Conservation (phyloP, 169 alveolate genomes). For the Perkinsus olseni region DNA sequence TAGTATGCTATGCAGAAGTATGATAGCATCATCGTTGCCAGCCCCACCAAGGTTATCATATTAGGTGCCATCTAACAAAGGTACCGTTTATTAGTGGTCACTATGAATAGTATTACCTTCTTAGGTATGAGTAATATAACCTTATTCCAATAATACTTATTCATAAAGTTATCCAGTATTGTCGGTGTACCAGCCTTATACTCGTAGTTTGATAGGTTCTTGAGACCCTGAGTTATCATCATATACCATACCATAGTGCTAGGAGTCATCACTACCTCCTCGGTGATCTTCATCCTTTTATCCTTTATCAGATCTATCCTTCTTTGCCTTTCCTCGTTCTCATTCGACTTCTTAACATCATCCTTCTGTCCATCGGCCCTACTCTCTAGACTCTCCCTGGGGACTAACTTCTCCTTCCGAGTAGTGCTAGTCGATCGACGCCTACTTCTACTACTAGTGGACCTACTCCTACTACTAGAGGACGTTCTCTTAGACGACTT, state of each 20-base stretch:
- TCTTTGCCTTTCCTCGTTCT: neutral
- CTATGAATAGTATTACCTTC: neutral
- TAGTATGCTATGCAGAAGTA: conserved; percentile 22
- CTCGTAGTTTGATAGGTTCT: conserved; percentile 1
- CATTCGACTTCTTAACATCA: no score
- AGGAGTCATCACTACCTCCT: neutral
- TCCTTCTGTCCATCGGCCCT: no score
- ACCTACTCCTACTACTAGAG: neutral
- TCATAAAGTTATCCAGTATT: conserved; percentile 19
- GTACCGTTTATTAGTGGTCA: neutral
- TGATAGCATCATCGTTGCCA: conserved; percentile 24
- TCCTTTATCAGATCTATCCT: neutral
- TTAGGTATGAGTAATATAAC: neutral
- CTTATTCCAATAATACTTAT: conserved; percentile 15
- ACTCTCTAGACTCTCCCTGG: no score
- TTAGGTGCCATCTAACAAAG: conserved; percentile 29
- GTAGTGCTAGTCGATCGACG: no score
- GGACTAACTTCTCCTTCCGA: no score
- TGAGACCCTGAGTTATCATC: neutral
- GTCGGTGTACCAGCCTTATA: conserved; percentile 28
- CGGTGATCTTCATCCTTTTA: neutral
- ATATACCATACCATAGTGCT: neutral
- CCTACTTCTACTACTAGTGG: neutral
- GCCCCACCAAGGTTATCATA: conserved; percentile 26
- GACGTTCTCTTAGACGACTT: no score